These are phyloP conservation scores for Pochonia chlamydosporia DNA, from an alignment of 2,329 filamentous ascomycete species.

Conservation along the genomic window DNA sequence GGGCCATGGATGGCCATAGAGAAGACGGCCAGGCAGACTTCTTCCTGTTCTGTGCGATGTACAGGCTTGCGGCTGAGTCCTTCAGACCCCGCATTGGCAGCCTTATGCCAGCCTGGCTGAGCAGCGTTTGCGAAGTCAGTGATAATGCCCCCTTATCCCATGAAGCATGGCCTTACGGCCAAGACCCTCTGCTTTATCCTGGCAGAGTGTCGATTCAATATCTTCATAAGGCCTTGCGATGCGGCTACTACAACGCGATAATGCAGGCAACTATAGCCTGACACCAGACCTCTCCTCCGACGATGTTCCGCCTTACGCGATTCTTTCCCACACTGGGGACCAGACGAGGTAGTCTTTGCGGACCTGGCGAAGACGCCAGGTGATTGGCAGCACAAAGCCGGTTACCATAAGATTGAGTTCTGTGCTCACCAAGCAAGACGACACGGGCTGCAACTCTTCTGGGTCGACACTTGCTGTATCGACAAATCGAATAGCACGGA, in stretches of 20 bases:
- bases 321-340: conserved; percentile 18
- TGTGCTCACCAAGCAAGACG: conserved; percentile 10
- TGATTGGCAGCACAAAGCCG: conserved; percentile 5
- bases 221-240: neutral
- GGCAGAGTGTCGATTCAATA: neutral
- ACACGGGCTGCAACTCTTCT: conserved; percentile 9
- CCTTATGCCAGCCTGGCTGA: neutral
- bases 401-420: conserved; percentile 11
- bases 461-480: conserved; percentile 17
- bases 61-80: neutral
- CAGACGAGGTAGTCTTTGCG: conserved; percentile 11
- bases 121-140: neutral
- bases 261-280: neutral
- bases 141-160: neutral
- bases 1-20: too few relatives aligned
- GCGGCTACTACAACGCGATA: neutral
- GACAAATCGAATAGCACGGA: conserved; percentile 11
- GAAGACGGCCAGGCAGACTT: too few relatives aligned
- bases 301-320: conserved; percentile 14
- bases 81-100: neutral
- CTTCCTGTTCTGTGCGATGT: too few relatives aligned
- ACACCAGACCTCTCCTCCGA: neutral
- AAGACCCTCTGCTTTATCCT: neutral
- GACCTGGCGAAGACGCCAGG: conserved; percentile 6
- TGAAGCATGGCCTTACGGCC: neutral